Base-by-base conservation (phyloP, 1,284 basidiomycete genomes). In the Naganishia sp. region DNA sequence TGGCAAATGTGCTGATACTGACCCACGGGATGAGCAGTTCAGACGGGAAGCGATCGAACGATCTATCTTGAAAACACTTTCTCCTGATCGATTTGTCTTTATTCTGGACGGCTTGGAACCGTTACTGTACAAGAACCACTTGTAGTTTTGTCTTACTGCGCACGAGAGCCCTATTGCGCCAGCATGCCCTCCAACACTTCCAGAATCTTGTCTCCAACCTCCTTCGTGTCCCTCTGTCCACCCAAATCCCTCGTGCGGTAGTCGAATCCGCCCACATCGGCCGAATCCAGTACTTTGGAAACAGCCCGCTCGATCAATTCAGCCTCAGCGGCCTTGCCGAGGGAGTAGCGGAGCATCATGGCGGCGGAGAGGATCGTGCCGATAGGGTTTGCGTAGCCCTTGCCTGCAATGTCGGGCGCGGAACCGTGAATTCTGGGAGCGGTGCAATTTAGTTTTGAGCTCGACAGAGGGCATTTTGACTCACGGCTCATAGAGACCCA, bases 351-450 rank as follows among this genome's bases (percentile, higher is more conserved):
- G 64, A 98, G 84, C 67, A 98, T 88, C 88, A 99, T 88, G 3
- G 94, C 94, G 5, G 90, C 92, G 65, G 93, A 96, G 65, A 99
- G 88, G 76, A 99, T 98, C 18, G 95, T 97, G 58, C 95, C 96
- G 72, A 99, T 86, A 39, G 95, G 95, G 81, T 98, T 99, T 69
- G 95, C 95, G 73, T 97, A 94, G 39, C 92, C 92, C 77, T 92
- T 83, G 2, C 93, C 94, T 7, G 94, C 93, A 72, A 98, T 98
- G 75, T 98, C 95, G 55, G 95, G 95, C 1, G 95, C 95, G 41
- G 92, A 95, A 60, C 92, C 91, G 75, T 93, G 91, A 69, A 68
- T 68, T 28, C 68, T 70, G 57, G n/a, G 35, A 25, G 28, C 18
- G 28, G 35, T 11, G 7, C 7, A 39, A 13, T 39, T 39, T 2